Evolutionary conservation across 1,284 basidiomycete species (phyloP), one percentile per base, ranked within the genome.

Genomic region (Psilocybe mexicana): DNA sequence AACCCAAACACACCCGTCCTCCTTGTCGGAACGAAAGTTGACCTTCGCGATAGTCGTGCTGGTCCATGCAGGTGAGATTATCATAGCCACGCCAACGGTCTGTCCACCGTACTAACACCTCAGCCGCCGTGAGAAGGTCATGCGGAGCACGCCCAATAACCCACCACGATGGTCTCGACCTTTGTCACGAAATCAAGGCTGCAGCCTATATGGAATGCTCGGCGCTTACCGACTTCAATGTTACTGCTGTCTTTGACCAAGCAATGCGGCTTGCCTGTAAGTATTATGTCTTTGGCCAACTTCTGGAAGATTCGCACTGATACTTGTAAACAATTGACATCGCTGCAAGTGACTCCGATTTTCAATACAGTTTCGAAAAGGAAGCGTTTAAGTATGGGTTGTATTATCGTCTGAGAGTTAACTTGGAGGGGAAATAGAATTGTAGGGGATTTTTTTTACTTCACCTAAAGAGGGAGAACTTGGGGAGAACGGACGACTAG

Each of bases 1-100:
- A 49, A 30, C 12, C 26, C 46, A 35, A 8, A 12, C 12, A 43
- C 35, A 4, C 40, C 54, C 6, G 42, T 43, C 4, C 6, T 55
- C 2, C 25, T 55, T 25, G 30, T 55, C 5, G 53, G 53, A 3
- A 54, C 53, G 6, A 54, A 54, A 26, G 28, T 38, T 5, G 45
- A 54, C 42, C 26, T 54, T 11, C 45, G 53, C 5, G 25, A 48
- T 12, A n/a, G 48, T 24, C 36, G 18, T 14, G 35, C 12, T 4
- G 26, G n/a, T 1, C 5, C 47, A 18, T 14, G 28, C n/a, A 35
- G 28, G 4, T 24, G 42, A 38, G 25, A 28, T 42, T 18, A 54
- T 23, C 18, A 18, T 18, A 18, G 18, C 18, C 18, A 18, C 18
- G 18, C 18, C 18, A 18, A 18, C 18, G 18, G 18, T 18, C 18